These are phyloP conservation scores for Gilbertella persicaria DNA, from an alignment of 371 early-diverging fungal species.

Conservation along the genomic window DNA sequence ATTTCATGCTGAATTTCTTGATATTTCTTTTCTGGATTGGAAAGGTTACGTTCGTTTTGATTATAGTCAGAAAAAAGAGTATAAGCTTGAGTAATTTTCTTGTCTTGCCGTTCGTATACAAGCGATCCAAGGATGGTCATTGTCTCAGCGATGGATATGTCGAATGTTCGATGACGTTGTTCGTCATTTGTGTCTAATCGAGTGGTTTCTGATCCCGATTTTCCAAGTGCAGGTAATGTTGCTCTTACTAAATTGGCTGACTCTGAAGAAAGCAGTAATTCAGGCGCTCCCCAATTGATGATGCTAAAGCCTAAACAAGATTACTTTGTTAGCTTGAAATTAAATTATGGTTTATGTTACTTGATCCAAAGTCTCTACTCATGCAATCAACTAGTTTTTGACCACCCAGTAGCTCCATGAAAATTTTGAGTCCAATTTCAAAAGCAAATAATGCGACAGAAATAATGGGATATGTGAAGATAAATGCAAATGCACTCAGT, in stretches of 20 bases:
- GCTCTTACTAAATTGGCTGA: constrained; percentile 12
- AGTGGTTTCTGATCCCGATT: neutral
- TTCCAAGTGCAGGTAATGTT: constrained; percentile 26
- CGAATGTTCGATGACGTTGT: constrained; percentile 28
- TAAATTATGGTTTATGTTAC: neutral
- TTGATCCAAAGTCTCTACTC: constrained; percentile 23
- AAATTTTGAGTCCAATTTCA: constrained; percentile 31
- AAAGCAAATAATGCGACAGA: constrained; percentile 22
- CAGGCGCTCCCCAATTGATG: constrained; percentile 39
- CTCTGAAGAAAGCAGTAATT: constrained; percentile 22
- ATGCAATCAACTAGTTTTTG: constrained; percentile 18
- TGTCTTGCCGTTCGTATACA: constrained; percentile 51
- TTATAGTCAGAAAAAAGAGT: neutral
- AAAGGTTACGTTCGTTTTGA: neutral
- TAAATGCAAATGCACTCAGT: constrained; percentile 28
- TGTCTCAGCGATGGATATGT: constrained; percentile 36
- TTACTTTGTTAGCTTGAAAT: neutral
- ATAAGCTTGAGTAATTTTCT: constrained; percentile 35
- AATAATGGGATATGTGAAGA: constrained; percentile 27
- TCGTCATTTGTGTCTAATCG: neutral
- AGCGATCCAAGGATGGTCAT: constrained; percentile 29
- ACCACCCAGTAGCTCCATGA: constrained; percentile 37
- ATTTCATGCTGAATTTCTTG: constrained; percentile 11
- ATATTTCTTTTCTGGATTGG: neutral
- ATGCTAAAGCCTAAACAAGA: constrained; percentile 27